Evolutionary conservation across 1,139 yeast genomes (phyloP), one percentile per base, ranked within the genome.

Genomic region (Debaryomycetaceae sp.): DNA sequence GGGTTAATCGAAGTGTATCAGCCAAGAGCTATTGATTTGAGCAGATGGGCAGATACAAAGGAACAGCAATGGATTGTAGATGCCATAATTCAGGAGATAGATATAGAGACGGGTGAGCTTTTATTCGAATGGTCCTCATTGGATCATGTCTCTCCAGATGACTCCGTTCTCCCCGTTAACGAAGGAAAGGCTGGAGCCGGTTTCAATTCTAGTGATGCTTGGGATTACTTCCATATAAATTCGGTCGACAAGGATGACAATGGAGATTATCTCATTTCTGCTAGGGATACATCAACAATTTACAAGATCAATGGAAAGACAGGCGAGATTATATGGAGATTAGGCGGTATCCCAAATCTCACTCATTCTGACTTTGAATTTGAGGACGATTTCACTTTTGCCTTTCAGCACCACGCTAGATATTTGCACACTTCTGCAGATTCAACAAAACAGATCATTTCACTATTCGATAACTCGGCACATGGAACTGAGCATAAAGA

Each of bases 151-250:
- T 56, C 65, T 1, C 69, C 70, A 1, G 51, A 49, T 22, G 70
- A 63, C 34, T 63, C 73, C 1, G 58, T 60, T 34, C 49, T 62
- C 14, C 55, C 62, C 1, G 48, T 65, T 23, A 55, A 54, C 23
- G 52, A 60, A 20, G 66, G 65, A 5, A 60, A 61, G 17, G 67
- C 66, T 5, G 72, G 69, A 13, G 48, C 58, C 24, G 74, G 72
- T 1, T 54, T 48, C 44, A 59, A 62, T 39, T 63, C 72, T 6
- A 56, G 63, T 42, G 65, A 61, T 47, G 73, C 75, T 5, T 69
- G 72, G 70, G 75, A 69, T 48, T 69, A 65, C 48, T 66, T 69
- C 59, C 75, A 69, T 47, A 66, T 69, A 47, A 69, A 69, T 44
- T 68, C 75, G 1, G 69, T 69, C 34, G 73, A 68, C 44, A 69